Base-by-base conservation (phyloP, 2,329 filamentous ascomycete species). In the Thelonectria discophora region DNA sequence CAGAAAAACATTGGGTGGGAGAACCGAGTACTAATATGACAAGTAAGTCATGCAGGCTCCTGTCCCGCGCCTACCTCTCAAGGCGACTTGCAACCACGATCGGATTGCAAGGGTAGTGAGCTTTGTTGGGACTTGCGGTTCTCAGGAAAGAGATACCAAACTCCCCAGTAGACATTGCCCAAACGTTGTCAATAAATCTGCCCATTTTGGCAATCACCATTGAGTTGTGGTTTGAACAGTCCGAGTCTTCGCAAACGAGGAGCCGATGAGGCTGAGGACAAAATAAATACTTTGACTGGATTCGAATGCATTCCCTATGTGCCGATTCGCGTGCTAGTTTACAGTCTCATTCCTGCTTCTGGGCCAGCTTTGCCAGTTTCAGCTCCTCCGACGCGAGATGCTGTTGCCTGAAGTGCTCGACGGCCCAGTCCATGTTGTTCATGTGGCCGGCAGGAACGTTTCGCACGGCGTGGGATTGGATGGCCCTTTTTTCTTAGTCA, bases 381-480 rank as follows among this genome's bases (percentile, higher is more conserved):
- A 81, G 79, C 69, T 83, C 84, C 75, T 86, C 84, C 60, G 85
- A 83, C 60, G 81, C 80, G 56, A 82, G 69, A 66, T 87, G 81
- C 76, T 83, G 76, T 73, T 84, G 78, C 69, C 78, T 78, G 78
- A 85, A 88, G 76, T 87, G 86, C 72, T 82, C 84, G 15, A 86
- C 80, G 27, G 87, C 79, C 68, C 84, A 77, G 73, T 86, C 84
- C 48, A 88, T 74, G 74, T 85, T 85, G 66, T 78, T 73, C 64
- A 80, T 77, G 68, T 85, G 82, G 42, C 86, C 86, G 27, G 86
- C 85, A 24, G 82, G 82, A 17, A 87, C 78, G 74, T 84, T 86
- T 72, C 79, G 79, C 18, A 79, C 78, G 18, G 82, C 81, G 63
- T 84, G 80, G n/a, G 79, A 77, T 67, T 81, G 75, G 55, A 88